Conservation (phyloP, 1,284 basidiomycete genomes). For the Ganoderma multipileum region DNA sequence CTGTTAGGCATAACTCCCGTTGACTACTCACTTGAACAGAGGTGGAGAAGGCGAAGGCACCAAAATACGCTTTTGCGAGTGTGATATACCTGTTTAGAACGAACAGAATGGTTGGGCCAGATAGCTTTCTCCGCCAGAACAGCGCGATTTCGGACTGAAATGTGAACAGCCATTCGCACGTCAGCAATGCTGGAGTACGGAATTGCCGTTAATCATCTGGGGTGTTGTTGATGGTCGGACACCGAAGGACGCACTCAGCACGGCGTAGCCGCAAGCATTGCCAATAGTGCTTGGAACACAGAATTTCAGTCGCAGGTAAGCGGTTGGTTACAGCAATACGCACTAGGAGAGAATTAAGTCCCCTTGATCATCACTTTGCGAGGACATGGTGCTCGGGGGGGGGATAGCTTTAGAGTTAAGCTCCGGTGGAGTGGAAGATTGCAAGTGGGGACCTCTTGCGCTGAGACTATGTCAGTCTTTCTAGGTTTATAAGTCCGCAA, state of each 20-base stretch:
- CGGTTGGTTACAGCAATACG: background rate
- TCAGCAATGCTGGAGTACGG: background rate
- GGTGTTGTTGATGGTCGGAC: background rate
- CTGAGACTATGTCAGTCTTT: background rate
- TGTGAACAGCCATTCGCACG: background rate
- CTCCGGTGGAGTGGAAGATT: background rate
- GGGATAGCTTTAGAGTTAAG: background rate
- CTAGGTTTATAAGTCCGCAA: background rate
- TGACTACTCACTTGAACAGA: background rate
- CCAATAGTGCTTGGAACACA: background rate
- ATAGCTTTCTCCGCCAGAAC: constrained; percentile 1
- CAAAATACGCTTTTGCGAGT: background rate
- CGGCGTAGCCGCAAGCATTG: background rate
- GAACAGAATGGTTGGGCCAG: background rate
- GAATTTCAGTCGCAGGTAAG: background rate
- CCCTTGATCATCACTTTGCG: background rate
- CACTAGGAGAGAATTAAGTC: background rate
- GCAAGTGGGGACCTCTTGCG: too few relatives aligned
- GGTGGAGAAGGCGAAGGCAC: background rate
- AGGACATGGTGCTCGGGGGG: background rate
- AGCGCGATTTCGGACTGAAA: background rate
- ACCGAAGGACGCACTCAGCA: background rate
- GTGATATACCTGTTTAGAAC: background rate
- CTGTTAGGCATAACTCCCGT: background rate
- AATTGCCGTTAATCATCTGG: background rate